Conservation (phyloP, 371 early-diverging fungal genomes). For the Smittium culicis region DNA sequence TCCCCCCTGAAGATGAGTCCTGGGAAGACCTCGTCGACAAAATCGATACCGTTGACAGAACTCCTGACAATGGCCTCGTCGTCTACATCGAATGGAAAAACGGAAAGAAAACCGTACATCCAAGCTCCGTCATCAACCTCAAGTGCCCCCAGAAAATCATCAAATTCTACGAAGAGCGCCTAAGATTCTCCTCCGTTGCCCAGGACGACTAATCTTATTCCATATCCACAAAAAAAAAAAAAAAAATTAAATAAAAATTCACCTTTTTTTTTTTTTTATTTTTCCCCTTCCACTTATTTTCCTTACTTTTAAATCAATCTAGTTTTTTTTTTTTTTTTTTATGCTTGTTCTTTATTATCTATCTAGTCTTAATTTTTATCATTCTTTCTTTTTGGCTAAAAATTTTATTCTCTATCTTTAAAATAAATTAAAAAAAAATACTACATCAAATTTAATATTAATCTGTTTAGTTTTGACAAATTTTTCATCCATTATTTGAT, state of each 20-base stretch:
- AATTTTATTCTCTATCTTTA: too few relatives aligned
- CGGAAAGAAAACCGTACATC: constrained; percentile 18
- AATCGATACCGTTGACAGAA: constrained; percentile 22
- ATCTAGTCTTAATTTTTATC: too few relatives aligned
- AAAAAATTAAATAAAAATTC: background rate
- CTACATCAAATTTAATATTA: too few relatives aligned
- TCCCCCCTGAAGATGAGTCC: constrained; percentile 14
- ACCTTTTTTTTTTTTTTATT: background rate
- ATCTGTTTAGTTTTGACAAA: too few relatives aligned
- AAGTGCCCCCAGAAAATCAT: constrained; percentile 27
- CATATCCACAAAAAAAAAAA: too few relatives aligned
- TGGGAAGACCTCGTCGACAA: constrained; percentile 25
- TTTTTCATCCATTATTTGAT: too few relatives aligned
- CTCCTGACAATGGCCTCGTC: constrained; percentile 15
- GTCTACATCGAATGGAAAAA: constrained; percentile 26
- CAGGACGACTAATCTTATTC: background rate
- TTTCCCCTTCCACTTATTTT: background rate
- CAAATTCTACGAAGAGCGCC: constrained; percentile 28
- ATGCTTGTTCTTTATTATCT: too few relatives aligned
- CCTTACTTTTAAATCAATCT: too few relatives aligned
- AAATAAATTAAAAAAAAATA: too few relatives aligned
- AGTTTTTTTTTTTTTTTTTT: too few relatives aligned
- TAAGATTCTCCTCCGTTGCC: constrained; percentile 18
- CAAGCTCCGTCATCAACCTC: constrained; percentile 12
- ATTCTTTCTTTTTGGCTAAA: too few relatives aligned